Evolutionary conservation across 116 monocot species (phyloP).

Genomic region (Iris pallida): DNA sequence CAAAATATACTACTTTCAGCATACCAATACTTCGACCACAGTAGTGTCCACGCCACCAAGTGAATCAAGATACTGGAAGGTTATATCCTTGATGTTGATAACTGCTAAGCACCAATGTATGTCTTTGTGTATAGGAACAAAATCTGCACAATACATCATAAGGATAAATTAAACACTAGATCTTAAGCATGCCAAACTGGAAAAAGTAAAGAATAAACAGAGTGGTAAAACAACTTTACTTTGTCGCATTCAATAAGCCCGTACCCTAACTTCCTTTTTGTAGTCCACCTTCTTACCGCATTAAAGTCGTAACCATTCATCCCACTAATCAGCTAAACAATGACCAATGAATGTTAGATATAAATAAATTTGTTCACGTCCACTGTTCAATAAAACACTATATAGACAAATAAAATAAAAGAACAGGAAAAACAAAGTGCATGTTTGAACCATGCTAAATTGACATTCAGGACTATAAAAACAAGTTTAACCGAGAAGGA

Average conservation of each 20-base stretch:
- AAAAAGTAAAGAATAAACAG: too few relatives aligned
- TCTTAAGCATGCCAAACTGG: too few relatives aligned
- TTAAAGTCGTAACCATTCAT: slow-evolving; percentile 72
- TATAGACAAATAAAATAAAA: background rate
- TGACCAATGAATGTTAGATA: background rate
- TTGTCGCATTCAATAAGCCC: slow-evolving; percentile 90
- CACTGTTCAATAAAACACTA: background rate
- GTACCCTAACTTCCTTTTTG: slow-evolving; percentile 84
- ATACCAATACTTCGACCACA: slow-evolving; percentile 57
- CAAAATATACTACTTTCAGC: background rate
- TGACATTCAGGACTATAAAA: too few relatives aligned
- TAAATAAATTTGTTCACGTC: background rate
- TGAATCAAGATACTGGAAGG: slow-evolving; percentile 85
- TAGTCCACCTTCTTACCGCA: slow-evolving; percentile 92
- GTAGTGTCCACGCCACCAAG: slow-evolving; percentile 59
- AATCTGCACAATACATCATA: slow-evolving; percentile 41
- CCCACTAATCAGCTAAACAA: slow-evolving; percentile 57
- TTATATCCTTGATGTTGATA: slow-evolving; percentile 66
- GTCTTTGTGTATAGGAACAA: slow-evolving; percentile 95
- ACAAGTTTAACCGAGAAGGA: too few relatives aligned
- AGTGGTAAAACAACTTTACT: slow-evolving; percentile 31
- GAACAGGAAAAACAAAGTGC: background rate
- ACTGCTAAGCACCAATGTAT: slow-evolving; percentile 91
- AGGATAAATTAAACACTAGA: too few relatives aligned
- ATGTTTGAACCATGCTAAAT: too few relatives aligned